phyloP scores from a whole-genome alignment of 176 grass and related monocot genomes.

The Ensete ventricosum region DNA sequence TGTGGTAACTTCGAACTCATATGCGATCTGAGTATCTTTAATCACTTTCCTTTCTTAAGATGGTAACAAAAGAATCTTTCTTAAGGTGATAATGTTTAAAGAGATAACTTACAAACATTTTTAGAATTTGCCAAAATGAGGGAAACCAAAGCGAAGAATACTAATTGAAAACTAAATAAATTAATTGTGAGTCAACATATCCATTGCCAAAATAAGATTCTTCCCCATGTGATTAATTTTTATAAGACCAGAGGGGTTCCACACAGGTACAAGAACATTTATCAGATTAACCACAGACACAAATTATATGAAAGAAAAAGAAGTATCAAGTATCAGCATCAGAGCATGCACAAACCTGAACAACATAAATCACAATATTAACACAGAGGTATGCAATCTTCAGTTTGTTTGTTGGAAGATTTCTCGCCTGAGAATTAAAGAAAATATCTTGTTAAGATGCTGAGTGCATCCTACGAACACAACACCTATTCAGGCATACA shows the following conservation, averaged over 20 bases:
- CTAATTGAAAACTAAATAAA: neutral
- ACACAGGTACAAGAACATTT: neutral
- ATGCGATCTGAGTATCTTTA: neutral
- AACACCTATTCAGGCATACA: neutral
- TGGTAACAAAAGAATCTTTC: neutral
- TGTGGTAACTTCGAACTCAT: neutral
- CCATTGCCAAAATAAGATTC: neutral
- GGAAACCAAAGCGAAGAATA: neutral
- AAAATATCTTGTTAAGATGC: neutral
- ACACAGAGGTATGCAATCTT: slow-evolving; percentile 49
- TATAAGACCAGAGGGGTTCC: neutral
- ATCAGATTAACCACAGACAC: neutral
- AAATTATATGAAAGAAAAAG: neutral
- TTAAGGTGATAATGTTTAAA: neutral
- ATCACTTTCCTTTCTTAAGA: neutral
- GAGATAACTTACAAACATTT: neutral
- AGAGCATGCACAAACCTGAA: slow-evolving; percentile 50
- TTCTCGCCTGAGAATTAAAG: slow-evolving; percentile 41
- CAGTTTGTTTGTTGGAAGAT: slow-evolving; percentile 63
- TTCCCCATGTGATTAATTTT: neutral
- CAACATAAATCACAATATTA: slow-evolving; percentile 57
- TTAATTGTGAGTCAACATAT: neutral
- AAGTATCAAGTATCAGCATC: slow-evolving; percentile 6
- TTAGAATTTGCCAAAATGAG: neutral
- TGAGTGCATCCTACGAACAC: slow-evolving; percentile 6